Conservation (phyloP, 257 asterid genomes). For the Linaria vulgaris region DNA sequence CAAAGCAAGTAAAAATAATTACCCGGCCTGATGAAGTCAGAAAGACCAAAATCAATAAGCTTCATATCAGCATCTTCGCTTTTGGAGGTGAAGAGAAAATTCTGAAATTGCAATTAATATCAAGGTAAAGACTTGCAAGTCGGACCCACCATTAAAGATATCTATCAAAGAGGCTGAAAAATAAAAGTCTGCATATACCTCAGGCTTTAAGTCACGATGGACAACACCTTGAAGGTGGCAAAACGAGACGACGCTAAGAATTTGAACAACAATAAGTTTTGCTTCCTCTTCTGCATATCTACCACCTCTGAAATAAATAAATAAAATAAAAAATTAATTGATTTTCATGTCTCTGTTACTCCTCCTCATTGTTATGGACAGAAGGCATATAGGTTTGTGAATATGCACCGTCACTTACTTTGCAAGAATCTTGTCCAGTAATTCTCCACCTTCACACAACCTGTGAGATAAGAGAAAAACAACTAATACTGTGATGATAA, state of each 20-base stretch:
- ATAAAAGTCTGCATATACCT: conserved; percentile 47
- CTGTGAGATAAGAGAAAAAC: conserved; percentile 41
- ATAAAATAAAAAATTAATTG: conserved; percentile 29
- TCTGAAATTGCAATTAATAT: conserved; percentile 48
- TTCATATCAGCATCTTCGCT: conserved; percentile 93
- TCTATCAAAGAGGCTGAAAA: conserved; percentile 4
- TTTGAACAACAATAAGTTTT: conserved; percentile 78
- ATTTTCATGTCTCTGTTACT: not conserved
- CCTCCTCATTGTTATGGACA: too few relatives aligned
- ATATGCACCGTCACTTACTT: conserved; percentile 48
- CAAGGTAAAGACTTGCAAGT: conserved; percentile 21
- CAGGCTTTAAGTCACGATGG: conserved; percentile 98
- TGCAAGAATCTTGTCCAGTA: conserved; percentile 79
- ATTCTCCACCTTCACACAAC: conserved; percentile 99
- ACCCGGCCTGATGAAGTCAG: conserved; percentile 95
- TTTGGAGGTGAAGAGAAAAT: conserved; percentile 80
- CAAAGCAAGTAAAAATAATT: not conserved
- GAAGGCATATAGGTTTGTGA: not conserved
- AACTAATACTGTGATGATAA: conserved; percentile 2
- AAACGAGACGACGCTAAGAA: conserved; percentile 87
- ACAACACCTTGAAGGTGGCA: conserved; percentile 99
- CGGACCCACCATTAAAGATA: conserved; percentile 19
- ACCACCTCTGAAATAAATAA: conserved; percentile 75
- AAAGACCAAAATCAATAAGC: conserved; percentile 95
- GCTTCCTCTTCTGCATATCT: conserved; percentile 94